Conservation (phyloP, 192 early-diverging fungal genomes). For the Podila minutissima region DNA sequence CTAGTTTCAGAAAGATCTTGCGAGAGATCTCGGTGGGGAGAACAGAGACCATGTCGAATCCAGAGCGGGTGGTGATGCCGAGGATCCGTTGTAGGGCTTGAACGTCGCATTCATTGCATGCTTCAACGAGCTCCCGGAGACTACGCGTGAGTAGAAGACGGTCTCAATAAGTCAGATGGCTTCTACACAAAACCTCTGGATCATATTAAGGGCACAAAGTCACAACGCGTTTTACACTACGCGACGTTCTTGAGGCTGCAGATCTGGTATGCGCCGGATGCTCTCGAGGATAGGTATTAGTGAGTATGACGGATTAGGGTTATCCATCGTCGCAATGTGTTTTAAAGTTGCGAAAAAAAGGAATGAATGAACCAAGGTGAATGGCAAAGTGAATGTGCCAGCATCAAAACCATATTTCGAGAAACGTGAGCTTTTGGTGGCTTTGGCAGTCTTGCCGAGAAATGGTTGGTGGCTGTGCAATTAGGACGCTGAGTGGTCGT, state of each 20-base stretch:
- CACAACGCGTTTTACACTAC: constrained; percentile 27
- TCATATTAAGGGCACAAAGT: neutral
- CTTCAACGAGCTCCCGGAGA: constrained; percentile 17
- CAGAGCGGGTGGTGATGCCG: constrained; percentile 22
- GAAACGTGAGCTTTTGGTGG: no score
- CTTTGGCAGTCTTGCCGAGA: no score
- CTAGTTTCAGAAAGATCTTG: constrained; percentile 19
- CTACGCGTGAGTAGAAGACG: neutral
- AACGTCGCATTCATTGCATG: constrained; percentile 10
- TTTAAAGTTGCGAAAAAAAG: no score
- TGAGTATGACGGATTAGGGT: neutral
- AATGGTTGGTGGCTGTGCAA: no score
- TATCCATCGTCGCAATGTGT: no score
- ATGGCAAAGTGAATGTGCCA: no score
- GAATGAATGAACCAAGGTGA: no score
- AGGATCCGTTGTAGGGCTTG: constrained; percentile 28
- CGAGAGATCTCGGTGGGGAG: constrained; percentile 23
- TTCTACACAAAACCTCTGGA: neutral
- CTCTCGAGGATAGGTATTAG: constrained; percentile 17
- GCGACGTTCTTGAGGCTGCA: constrained; percentile 27
- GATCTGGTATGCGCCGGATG: constrained; percentile 2
- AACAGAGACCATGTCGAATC: constrained; percentile 23
- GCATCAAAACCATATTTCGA: no score
- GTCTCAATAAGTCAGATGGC: neutral
- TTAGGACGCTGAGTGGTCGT: no score